phyloP scores from a whole-genome alignment of 2,329 filamentous ascomycete species.

The Fusarium gaditjirri region DNA sequence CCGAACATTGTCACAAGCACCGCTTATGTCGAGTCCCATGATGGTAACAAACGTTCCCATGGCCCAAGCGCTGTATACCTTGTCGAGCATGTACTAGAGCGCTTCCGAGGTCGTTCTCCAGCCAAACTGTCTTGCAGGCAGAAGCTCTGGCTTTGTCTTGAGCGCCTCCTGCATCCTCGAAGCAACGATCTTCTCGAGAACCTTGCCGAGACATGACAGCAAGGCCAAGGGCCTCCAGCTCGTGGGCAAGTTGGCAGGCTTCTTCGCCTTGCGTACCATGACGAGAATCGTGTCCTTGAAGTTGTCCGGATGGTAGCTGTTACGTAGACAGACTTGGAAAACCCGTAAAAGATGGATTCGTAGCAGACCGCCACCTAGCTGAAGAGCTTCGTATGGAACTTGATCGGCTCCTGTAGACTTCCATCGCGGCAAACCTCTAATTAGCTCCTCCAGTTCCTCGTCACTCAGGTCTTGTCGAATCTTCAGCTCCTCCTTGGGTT shows the following conservation, averaged over 20 bases:
- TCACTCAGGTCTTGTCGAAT: not conserved
- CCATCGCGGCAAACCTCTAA: not conserved
- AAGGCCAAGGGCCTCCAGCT: not conserved
- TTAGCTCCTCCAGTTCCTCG: not conserved
- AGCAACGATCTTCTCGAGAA: not conserved
- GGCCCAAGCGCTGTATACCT: not conserved
- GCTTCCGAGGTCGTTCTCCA: not conserved
- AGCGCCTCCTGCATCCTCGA: not conserved
- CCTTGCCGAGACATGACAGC: not conserved
- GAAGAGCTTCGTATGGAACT: not conserved
- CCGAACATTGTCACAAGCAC: not conserved
- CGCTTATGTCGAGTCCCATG: not conserved
- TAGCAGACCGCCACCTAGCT: not conserved
- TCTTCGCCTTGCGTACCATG: not conserved
- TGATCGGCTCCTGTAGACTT: not conserved
- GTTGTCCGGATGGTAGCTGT: not conserved
- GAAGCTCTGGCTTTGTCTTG: not conserved
- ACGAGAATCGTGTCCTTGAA: not conserved
- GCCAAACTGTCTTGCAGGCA: not conserved
- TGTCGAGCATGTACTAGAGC: not conserved
- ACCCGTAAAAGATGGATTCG: not conserved
- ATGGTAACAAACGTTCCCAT: not conserved
- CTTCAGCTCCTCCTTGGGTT: not conserved
- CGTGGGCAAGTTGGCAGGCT: not conserved
- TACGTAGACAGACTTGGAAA: not conserved